A percentile compares a stretch with the other conserved stretches of the same genome.
phyloP scores from a whole-genome alignment of 2,329 filamentous ascomycete species.

The Fusarium citri region DNA sequence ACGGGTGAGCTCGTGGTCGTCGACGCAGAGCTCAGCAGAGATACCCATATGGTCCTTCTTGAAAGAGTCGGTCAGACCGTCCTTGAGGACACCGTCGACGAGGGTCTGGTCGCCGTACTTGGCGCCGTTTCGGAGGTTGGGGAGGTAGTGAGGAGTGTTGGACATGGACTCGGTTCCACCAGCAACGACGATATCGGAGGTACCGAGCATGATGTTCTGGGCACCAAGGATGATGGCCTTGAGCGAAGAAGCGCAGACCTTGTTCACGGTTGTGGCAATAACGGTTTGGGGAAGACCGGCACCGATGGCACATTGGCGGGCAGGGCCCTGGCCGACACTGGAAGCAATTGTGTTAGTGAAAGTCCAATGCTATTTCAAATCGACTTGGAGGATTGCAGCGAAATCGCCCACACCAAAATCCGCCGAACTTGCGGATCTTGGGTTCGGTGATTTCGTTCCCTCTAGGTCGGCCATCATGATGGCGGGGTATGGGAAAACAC shows the following conservation, averaged over 20 bases:
- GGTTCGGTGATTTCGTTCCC: neutral
- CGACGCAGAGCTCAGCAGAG: constrained; percentile 89
- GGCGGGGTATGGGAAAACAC: constrained; percentile 43
- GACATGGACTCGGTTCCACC: constrained; percentile 99
- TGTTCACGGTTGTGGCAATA: constrained; percentile 95
- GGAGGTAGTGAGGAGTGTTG: constrained; percentile 95
- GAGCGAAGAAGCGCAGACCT: constrained; percentile 95
- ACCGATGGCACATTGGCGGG: constrained; percentile 90
- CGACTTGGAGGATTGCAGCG: neutral
- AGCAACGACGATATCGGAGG: constrained; percentile 90
- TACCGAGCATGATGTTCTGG: constrained; percentile 97
- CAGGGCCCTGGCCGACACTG: constrained; percentile 95
- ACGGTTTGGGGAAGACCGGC: constrained; percentile 85
- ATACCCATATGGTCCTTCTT: constrained; percentile 98
- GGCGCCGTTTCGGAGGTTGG: constrained; percentile 83
- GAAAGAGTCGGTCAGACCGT: constrained; percentile 94
- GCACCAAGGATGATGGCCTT: constrained; percentile 96
- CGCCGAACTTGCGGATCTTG: neutral
- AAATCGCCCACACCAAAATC: neutral
- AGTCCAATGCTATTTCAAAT: neutral
- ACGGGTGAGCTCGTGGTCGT: constrained; percentile 83
- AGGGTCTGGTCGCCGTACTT: constrained; percentile 95
- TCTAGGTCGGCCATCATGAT: constrained; percentile 2
- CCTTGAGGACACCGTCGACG: constrained; percentile 91
- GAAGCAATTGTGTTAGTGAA: constrained; percentile 28